These are phyloP conservation scores for Bremia lactucae DNA, from an alignment of 352 stramenopile species.

Conservation along the genomic window DNA sequence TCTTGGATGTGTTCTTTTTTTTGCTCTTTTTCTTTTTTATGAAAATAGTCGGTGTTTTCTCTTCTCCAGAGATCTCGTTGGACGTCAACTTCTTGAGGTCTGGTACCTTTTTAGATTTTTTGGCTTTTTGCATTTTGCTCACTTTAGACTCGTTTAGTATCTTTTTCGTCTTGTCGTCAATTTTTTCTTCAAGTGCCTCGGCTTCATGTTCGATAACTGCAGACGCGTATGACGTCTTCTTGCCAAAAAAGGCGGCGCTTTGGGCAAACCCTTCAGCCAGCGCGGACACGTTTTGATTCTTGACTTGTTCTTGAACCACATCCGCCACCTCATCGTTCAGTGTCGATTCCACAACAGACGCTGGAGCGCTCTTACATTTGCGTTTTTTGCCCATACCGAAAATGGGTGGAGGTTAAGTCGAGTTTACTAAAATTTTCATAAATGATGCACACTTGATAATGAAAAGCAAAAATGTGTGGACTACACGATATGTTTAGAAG, in stretches of 20 bases:
- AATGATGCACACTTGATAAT: too few species aligned
- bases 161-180: constrained; percentile 4
- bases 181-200: not conserved
- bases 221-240: constrained; percentile 44
- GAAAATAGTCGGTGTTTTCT: constrained; percentile 11
- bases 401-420: constrained; percentile 48
- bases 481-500: not conserved
- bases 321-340: constrained; percentile 13
- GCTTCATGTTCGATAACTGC: constrained; percentile 9
- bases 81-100: too few species aligned
- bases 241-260: constrained; percentile 51
- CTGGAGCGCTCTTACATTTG: constrained; percentile 9
- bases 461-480: not conserved
- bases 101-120: constrained; percentile 4
- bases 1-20: too few species aligned
- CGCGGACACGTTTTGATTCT: constrained; percentile 12
- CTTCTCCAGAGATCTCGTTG: too few species aligned
- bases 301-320: constrained; percentile 13
- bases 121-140: constrained; percentile 4
- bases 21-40: constrained; percentile 19
- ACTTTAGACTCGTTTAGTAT: constrained; percentile 5
- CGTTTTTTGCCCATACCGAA: constrained; percentile 36
- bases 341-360: constrained; percentile 1
- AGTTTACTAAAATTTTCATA: too few species aligned
- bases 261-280: constrained; percentile 49